Base-by-base conservation (phyloP, 2,329 filamentous ascomycete species). In the Penicillium oxalicum region DNA sequence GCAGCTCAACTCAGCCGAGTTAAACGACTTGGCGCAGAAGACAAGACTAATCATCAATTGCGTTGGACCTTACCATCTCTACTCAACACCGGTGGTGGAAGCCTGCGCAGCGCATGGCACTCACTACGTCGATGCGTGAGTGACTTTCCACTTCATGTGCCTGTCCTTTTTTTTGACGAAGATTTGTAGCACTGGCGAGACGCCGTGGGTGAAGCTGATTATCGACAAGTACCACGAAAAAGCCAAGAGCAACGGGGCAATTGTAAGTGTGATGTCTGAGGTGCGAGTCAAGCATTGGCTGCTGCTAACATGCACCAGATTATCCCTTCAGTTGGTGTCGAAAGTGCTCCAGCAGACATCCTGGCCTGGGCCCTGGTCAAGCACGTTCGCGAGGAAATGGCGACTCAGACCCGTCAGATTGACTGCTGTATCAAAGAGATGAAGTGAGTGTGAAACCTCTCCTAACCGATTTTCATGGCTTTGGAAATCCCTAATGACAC, bases 51-150 rank as follows among this genome's bases (percentile, higher is more conserved):
- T 86, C 26, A 75, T 85, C 61, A 82, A 79, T 41, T 80, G 78
- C 9, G 74, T 85, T 27, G 82, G 82, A 1, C 82, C 82, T 0
- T 87, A 82, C 62, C 75, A 80, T 69, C 68, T 78, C 46, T 82
- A 84, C 63, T 83, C 82, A n/a, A 77, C 78, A 29, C 78, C 78
- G 0, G 79, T 84, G 4, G 74, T 87, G 7, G 78, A 82, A 56
- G 82, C 82, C 5, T 86, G 82, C 60, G 82, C 80, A 3, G 72
- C 76, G 45, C 78, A 76, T 54, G 82, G 83, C 5, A 86, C 83
- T 4, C 82, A 86, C 63, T 86, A 86, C 59, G 66, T 86, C 47
- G 83, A 86, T 62, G 78, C 77, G 71, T 76, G 59, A 59, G 70
- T 59, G 8, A 18, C 6, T 24, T 5, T 8, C 18, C 9, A 1